Conservation (phyloP, 768 basidiomycete genomes). For the Cantharellus cinnabarinus region DNA sequence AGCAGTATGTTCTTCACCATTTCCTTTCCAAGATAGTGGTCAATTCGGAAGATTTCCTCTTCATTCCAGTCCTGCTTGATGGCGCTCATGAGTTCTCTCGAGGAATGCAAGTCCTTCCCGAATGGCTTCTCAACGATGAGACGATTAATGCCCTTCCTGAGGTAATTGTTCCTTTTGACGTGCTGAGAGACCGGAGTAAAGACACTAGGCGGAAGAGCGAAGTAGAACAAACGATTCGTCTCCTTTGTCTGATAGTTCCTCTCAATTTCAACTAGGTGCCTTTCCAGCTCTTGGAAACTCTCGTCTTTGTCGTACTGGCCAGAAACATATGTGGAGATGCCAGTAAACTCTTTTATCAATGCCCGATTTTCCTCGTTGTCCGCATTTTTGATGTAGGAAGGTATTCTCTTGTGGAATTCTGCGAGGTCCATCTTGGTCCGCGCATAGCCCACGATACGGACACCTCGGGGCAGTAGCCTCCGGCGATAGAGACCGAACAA, state of each 20-base stretch:
- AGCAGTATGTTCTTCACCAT: slow-evolving; percentile 99
- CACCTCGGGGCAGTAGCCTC: slow-evolving; percentile 58
- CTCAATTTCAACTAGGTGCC: slow-evolving; percentile 63
- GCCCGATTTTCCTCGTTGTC: slow-evolving; percentile 35
- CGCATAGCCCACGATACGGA: slow-evolving; percentile 90
- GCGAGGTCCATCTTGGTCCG: slow-evolving; percentile 79
- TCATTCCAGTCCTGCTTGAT: slow-evolving; percentile 83
- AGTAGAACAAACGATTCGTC: slow-evolving; percentile 80
- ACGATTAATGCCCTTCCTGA: slow-evolving; percentile 54
- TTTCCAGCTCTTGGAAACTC: slow-evolving; percentile 58
- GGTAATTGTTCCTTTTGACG: slow-evolving; percentile 65
- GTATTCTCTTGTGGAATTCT: slow-evolving; percentile 71
- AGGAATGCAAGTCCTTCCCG: slow-evolving; percentile 80
- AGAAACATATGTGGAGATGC: slow-evolving; percentile 56
- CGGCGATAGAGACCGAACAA: slow-evolving; percentile 74
- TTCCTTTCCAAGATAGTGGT: slow-evolving; percentile 99
- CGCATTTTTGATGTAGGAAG: slow-evolving; percentile 70
- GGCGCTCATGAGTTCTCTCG: slow-evolving; percentile 50
- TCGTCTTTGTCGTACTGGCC: slow-evolving; percentile 76
- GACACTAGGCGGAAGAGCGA: slow-evolving; percentile 92
- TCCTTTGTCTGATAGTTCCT: slow-evolving; percentile 35
- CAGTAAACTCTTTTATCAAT: slow-evolving; percentile 69
- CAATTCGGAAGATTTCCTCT: slow-evolving; percentile 97
- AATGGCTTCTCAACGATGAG: slow-evolving; percentile 98
- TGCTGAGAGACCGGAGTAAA: slow-evolving; percentile 78